Evolutionary conservation across 2,329 filamentous ascomycete genomes (phyloP).

Genomic region (Fusarium pseudoanthophilum): DNA sequence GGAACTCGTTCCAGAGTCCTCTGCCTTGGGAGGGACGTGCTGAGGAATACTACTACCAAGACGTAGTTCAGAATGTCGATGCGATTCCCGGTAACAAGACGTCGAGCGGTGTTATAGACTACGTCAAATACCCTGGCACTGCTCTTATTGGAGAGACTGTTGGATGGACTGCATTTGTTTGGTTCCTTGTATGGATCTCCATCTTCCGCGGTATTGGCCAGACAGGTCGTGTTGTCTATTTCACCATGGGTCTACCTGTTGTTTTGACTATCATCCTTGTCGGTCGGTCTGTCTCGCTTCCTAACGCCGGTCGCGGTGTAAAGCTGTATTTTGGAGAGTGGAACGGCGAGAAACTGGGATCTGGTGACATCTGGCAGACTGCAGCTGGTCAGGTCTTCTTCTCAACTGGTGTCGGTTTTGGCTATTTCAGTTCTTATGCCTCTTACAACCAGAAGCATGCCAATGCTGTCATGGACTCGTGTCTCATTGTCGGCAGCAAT

Average conservation of each 20-base stretch:
- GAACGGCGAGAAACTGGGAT: constrained; percentile 61
- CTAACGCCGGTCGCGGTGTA: constrained; percentile 64
- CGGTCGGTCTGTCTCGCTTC: constrained; percentile 63
- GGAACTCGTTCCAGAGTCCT: constrained; percentile 64
- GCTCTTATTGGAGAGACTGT: constrained; percentile 65
- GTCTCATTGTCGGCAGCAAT: constrained; percentile 66
- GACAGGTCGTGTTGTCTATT: constrained; percentile 69
- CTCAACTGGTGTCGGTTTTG: constrained; percentile 67
- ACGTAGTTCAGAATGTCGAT: constrained; percentile 61
- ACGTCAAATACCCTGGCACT: constrained; percentile 58
- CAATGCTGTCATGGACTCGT: constrained; percentile 68
- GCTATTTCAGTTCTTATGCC: constrained; percentile 68
- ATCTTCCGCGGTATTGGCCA: constrained; percentile 68
- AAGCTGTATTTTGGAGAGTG: constrained; percentile 58
- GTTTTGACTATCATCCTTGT: constrained; percentile 66
- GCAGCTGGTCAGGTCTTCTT: constrained; percentile 70
- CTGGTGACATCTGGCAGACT: constrained; percentile 67
- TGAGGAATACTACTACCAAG: constrained; percentile 62
- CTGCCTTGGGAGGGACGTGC: constrained; percentile 63
- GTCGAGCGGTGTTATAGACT: constrained; percentile 53
- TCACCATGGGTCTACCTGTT: constrained; percentile 70
- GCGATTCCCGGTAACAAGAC: constrained; percentile 54
- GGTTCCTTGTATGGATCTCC: constrained; percentile 69
- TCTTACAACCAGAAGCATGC: constrained; percentile 68
- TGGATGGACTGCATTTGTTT: constrained; percentile 67